phyloP scores from a whole-genome alignment of 306 rosid genomes.

The Rubus idaeus region DNA sequence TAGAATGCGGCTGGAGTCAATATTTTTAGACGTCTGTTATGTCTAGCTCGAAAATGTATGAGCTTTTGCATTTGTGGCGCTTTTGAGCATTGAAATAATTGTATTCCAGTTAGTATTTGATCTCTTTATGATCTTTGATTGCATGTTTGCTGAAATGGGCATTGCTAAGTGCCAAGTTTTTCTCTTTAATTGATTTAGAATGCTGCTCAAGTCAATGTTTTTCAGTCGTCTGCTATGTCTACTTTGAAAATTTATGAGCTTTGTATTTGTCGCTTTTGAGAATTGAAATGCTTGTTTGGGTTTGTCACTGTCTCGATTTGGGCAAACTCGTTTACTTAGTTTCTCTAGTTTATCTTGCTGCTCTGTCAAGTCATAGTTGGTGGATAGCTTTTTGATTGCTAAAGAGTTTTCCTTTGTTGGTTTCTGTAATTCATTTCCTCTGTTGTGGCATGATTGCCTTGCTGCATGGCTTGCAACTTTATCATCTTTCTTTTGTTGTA shows the following conservation, averaged over 20 bases:
- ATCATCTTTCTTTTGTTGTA: not conserved
- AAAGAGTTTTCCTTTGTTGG: not conserved
- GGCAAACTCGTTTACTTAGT: not conserved
- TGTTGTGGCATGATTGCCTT: not conserved
- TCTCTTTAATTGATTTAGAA: not conserved
- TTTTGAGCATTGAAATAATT: not conserved
- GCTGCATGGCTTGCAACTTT: not conserved
- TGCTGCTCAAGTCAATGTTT: not conserved
- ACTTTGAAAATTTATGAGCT: not conserved
- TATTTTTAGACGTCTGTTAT: not conserved
- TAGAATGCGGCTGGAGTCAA: too few species aligned
- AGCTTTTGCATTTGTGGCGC: not conserved
- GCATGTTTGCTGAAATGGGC: constrained; percentile 7
- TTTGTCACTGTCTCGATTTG: not conserved
- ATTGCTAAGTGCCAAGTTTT: not conserved
- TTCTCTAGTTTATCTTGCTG: not conserved
- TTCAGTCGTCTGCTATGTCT: not conserved
- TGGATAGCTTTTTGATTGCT: not conserved
- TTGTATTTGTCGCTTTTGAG: not conserved
- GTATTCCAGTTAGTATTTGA: not conserved
- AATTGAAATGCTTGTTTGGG: not conserved
- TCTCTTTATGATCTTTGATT: not conserved
- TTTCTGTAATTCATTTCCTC: not conserved
- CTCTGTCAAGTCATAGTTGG: not conserved
- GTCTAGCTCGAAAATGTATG: not conserved